Conservation (phyloP, 495 filamentous ascomycete genomes). For the Daldinia vernicosa region DNA sequence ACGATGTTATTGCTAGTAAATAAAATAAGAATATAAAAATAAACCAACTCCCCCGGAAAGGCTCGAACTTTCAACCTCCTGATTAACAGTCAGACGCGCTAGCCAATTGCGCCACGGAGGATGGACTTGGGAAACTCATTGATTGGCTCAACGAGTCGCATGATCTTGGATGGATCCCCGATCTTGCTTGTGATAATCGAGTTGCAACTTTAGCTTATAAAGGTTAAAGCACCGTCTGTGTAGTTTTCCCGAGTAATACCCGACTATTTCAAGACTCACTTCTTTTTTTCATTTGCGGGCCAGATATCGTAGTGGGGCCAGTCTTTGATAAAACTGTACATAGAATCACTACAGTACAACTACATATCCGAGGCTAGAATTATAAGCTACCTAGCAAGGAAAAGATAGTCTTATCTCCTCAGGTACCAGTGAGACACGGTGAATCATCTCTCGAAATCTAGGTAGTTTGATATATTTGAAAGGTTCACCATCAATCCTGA, state of each 20-base stretch:
- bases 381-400: no score
- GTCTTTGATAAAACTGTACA: no score
- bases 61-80: slow-evolving; percentile 40
- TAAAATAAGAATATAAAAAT: neutral
- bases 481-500: no score
- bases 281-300: neutral
- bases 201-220: neutral
- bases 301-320: no score
- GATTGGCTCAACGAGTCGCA: neutral
- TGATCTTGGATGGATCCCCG: neutral
- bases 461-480: no score
- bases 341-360: no score
- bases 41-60: slow-evolving; percentile 26
- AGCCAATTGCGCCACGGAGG: slow-evolving; percentile 36
- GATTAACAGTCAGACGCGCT: slow-evolving; percentile 48
- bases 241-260: neutral
- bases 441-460: no score
- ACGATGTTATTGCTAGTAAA: no score
- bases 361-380: no score
- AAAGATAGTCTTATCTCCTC: no score
- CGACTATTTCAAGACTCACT: neutral
- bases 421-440: no score
- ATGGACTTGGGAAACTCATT: slow-evolving; percentile 5
- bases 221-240: neutral
- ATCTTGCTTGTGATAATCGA: neutral